Base-by-base conservation (phyloP, 2,329 filamentous ascomycete genomes). In the Biscogniauxia sp. region DNA sequence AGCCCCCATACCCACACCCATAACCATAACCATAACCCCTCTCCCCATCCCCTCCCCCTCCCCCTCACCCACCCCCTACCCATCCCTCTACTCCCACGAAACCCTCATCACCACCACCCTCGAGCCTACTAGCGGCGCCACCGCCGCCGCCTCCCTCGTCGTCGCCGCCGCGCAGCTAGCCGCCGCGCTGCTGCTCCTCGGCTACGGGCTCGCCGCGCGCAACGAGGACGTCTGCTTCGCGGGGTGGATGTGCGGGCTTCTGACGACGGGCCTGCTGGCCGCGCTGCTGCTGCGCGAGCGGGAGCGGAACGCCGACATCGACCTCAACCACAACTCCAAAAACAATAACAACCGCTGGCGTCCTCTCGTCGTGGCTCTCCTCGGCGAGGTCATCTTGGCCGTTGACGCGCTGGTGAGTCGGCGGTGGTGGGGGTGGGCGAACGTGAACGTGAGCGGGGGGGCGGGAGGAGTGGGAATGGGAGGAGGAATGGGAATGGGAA, bases 261-360 rank as follows among this genome's bases (percentile, higher is more conserved):
- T 56, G 8, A 56, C 55, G 11, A 51, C 19, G 25, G 32, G 17
- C 20, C 54, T 50, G n/a, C 41, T 56, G n/a, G 53, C 53, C 26
- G 26, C 53, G 20, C 37, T 56, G 17, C 23, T 54, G 23, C 20
- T 54, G 52, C 20, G 52, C 4, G 51, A 23, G 20, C 51, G 51
- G 19, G 20, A n/a, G n/a, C n/a, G 51, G 26, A 9, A 28, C 26
- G 26, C 5, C 26, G 26, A 28, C 5, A 28, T 28, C 26, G 26
- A n/a, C n/a, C n/a, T n/a, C n/a, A n/a, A n/a, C n/a, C n/a, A n/a
- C n/a, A n/a, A n/a, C n/a, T n/a, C n/a, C n/a, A n/a, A n/a, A n/a
- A n/a, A n/a, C n/a, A n/a, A n/a, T n/a, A n/a, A n/a, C n/a, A n/a
- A n/a, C n/a, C 7, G 50, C 2, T 51, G 50, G 50, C 20, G 20